Percentiles rank a stretch among this genome's conserved stretches.
phyloP scores from a whole-genome alignment of 2,329 filamentous ascomycete genomes.

The Phialophora tarda region DNA sequence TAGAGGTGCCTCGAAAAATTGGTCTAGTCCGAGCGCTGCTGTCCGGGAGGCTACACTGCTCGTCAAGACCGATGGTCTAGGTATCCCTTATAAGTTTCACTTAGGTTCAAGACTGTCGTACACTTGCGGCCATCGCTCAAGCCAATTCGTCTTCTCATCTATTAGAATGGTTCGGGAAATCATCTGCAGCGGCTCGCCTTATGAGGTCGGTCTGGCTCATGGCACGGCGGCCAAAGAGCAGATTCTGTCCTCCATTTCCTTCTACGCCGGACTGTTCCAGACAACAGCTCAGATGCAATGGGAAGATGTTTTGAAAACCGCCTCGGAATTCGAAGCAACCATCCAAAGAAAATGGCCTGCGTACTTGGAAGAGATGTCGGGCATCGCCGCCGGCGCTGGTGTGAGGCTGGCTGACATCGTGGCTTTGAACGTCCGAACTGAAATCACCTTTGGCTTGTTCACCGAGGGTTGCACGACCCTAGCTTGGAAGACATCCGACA shows the following conservation, averaged over 20 bases:
- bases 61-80: too few relatives aligned
- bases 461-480: slow-evolving; percentile 63
- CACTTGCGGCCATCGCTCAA: too few relatives aligned
- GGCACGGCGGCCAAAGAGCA: slow-evolving; percentile 15
- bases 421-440: slow-evolving; percentile 63
- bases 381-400: slow-evolving; percentile 59
- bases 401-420: slow-evolving; percentile 57
- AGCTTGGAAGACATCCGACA: slow-evolving; percentile 52
- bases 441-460: slow-evolving; percentile 63
- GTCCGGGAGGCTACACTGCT: too few relatives aligned
- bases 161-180: background rate
- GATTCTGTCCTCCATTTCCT: slow-evolving; percentile 14
- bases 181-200: slow-evolving; percentile 19
- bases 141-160: too few relatives aligned
- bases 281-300: slow-evolving; percentile 48
- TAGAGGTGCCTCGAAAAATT: too few relatives aligned
- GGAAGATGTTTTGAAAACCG: slow-evolving; percentile 52
- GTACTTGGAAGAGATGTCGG: slow-evolving; percentile 45
- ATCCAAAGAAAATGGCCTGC: slow-evolving; percentile 44
- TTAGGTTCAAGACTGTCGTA: too few relatives aligned
- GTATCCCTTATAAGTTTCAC: too few relatives aligned
- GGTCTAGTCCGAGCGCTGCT: too few relatives aligned
- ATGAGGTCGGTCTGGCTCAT: slow-evolving; percentile 23
- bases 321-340: slow-evolving; percentile 47
- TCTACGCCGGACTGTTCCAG: slow-evolving; percentile 25